phyloP scores from a whole-genome alignment of 2,329 filamentous ascomycete genomes.

The Trichothecium roseum region DNA sequence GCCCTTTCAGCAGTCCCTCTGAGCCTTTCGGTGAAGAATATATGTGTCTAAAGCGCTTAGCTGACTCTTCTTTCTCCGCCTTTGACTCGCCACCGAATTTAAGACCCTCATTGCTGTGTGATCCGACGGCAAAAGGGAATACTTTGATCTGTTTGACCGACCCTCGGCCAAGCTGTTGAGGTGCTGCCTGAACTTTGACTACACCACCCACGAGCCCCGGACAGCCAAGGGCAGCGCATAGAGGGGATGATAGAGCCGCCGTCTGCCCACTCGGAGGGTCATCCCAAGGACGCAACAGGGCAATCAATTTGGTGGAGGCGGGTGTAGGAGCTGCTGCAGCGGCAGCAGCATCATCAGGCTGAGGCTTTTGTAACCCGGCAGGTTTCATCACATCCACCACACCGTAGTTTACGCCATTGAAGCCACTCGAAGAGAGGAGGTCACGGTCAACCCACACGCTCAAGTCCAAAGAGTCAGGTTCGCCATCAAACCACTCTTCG shows the following conservation, averaged over 20 bases:
- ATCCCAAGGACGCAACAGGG: conserved; percentile 67
- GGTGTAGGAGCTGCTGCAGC: conserved; percentile 29
- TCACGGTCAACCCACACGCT: conserved; percentile 82
- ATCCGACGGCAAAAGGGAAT: conserved; percentile 60
- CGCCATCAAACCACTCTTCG: conserved; percentile 69
- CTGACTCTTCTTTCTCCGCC: conserved; percentile 67
- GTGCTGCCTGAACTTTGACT: conserved; percentile 76
- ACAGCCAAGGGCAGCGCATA: conserved; percentile 66
- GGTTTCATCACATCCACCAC: conserved; percentile 81
- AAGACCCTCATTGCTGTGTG: conserved; percentile 53
- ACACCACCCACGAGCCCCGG: conserved; percentile 73
- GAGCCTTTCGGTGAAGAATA: conserved; percentile 45
- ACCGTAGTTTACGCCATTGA: conserved; percentile 69
- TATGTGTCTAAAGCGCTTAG: conserved; percentile 59
- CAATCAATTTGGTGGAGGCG: conserved; percentile 55
- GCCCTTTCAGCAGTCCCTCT: conserved; percentile 65
- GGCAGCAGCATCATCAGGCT: conserved; percentile 55
- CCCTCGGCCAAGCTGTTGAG: conserved; percentile 57
- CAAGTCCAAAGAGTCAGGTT: conserved; percentile 45
- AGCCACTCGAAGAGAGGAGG: conserved; percentile 56
- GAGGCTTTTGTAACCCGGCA: conserved; percentile 61
- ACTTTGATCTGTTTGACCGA: conserved; percentile 60
- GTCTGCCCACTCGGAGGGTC: conserved; percentile 77
- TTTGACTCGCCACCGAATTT: conserved; percentile 85
- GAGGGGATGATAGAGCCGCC: conserved; percentile 63